A percentile compares a stretch with the other conserved stretches of the same genome.
Evolutionary conservation across 116 monocot species (phyloP).

Genomic region (Cymodocea nodosa): DNA sequence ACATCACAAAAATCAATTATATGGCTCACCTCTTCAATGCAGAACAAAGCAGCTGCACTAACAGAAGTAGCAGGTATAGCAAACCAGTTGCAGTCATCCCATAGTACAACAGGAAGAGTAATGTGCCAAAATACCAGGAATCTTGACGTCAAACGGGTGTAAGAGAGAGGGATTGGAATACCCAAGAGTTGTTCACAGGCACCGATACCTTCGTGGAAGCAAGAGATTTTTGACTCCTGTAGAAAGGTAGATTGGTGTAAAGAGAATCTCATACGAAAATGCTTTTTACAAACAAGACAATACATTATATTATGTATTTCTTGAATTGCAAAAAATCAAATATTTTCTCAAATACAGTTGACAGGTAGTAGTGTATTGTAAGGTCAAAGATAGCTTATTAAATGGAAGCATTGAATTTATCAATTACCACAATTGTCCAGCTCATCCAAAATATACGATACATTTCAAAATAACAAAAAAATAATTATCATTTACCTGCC

Average conservation of each 20-base stretch:
- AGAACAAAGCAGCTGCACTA: slow-evolving; percentile 86
- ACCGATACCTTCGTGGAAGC: slow-evolving; percentile 77
- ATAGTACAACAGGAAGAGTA: slow-evolving; percentile 82
- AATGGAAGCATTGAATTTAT: too few relatives aligned
- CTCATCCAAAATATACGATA: too few relatives aligned
- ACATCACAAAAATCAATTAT: neutral
- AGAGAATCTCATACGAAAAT: too few relatives aligned
- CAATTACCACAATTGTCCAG: too few relatives aligned
- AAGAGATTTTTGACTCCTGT: slow-evolving; percentile 69
- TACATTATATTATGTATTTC: too few relatives aligned
- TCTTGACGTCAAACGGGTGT: slow-evolving; percentile 88
- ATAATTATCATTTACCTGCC: too few relatives aligned
- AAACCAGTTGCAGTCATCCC: slow-evolving; percentile 97
- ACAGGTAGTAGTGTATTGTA: too few relatives aligned
- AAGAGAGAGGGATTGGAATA: slow-evolving; percentile 85
- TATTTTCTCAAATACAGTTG: too few relatives aligned
- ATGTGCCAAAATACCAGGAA: slow-evolving; percentile 97
- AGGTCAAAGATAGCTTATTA: too few relatives aligned
- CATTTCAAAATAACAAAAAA: too few relatives aligned
- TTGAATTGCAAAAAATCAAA: too few relatives aligned
- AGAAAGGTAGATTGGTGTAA: neutral
- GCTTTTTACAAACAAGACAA: too few relatives aligned
- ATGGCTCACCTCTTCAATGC: slow-evolving; percentile 77
- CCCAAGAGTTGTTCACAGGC: slow-evolving; percentile 77
- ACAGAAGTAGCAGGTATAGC: slow-evolving; percentile 94